Evolutionary conservation across 768 basidiomycete species (phyloP).

Genomic region (Brasilioporus rufonigricans): DNA sequence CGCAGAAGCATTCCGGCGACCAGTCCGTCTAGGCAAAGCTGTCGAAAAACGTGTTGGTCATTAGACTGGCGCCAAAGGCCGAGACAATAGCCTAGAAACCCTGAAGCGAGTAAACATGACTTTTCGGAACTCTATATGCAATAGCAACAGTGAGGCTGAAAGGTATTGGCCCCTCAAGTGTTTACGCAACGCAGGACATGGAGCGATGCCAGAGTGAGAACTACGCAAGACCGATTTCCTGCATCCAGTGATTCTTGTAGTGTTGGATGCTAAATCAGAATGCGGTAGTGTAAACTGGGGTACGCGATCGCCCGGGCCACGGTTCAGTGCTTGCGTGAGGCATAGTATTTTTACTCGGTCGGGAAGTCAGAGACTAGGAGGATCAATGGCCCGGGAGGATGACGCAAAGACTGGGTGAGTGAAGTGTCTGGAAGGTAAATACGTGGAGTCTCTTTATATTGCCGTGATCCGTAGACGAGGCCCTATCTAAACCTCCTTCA

Average conservation of each 20-base stretch:
- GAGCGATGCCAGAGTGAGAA: not conserved
- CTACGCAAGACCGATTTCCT: constrained; percentile 32
- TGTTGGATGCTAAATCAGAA: constrained; percentile 19
- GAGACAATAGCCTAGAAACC: no score
- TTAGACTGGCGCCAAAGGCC: no score
- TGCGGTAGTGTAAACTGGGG: not conserved
- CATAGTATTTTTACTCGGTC: constrained; percentile 15
- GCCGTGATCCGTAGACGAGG: constrained; percentile 5
- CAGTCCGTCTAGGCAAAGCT: no score
- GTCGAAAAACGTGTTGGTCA: no score
- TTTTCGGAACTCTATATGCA: no score
- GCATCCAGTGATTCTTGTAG: constrained; percentile 32
- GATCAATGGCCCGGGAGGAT: not conserved
- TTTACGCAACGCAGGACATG: no score
- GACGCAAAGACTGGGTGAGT: not conserved
- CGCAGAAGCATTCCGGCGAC: no score
- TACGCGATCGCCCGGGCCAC: constrained; percentile 26
- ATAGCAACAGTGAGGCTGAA: no score
- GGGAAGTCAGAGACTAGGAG: not conserved
- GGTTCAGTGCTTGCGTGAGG: constrained; percentile 7
- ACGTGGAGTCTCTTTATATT: constrained; percentile 18
- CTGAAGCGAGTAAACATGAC: no score
- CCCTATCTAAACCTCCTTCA: constrained; percentile 8
- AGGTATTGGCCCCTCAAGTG: no score
- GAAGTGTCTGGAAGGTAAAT: not conserved